These are phyloP conservation scores for Gossypium longicalyx DNA, from an alignment of 345 rosid genomes.

Conservation along the genomic window DNA sequence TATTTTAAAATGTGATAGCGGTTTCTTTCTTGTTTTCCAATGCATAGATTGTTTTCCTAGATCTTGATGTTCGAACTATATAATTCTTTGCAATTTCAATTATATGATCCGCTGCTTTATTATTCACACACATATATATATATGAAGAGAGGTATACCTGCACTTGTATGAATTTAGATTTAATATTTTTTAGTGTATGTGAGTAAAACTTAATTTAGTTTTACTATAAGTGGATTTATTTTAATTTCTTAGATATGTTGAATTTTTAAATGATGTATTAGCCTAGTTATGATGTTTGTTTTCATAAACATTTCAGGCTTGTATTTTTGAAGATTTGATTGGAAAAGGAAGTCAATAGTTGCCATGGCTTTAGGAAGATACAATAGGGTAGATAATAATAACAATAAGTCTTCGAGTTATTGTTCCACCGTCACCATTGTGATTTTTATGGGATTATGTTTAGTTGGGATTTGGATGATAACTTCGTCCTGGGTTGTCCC, in stretches of 20 bases:
- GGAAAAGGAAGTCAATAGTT: not conserved
- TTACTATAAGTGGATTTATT: not conserved
- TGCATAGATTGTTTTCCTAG: not conserved
- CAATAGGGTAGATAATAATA: slow-evolving; percentile 50
- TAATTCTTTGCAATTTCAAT: not conserved
- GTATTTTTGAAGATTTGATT: slow-evolving; percentile 4
- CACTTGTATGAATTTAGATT: not conserved
- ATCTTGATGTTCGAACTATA: not conserved
- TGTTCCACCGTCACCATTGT: slow-evolving; percentile 76
- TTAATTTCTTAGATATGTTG: slow-evolving; percentile 1
- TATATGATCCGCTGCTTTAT: not conserved
- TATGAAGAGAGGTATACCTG: no score
- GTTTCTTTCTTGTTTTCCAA: not conserved
- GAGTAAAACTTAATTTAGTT: not conserved
- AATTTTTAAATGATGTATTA: not conserved
- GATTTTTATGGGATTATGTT: slow-evolving; percentile 80
- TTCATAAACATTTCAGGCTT: not conserved
- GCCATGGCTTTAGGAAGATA: slow-evolving; percentile 75
- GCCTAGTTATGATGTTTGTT: not conserved
- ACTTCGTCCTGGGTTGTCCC: slow-evolving; percentile 76
- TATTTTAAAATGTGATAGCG: not conserved
- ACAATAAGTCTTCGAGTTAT: slow-evolving; percentile 38
- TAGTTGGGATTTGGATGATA: slow-evolving; percentile 97
- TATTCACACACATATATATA: not conserved
- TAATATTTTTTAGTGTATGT: not conserved